Conservation (phyloP, 2,329 filamentous ascomycete species). For the Dothistroma pini region DNA sequence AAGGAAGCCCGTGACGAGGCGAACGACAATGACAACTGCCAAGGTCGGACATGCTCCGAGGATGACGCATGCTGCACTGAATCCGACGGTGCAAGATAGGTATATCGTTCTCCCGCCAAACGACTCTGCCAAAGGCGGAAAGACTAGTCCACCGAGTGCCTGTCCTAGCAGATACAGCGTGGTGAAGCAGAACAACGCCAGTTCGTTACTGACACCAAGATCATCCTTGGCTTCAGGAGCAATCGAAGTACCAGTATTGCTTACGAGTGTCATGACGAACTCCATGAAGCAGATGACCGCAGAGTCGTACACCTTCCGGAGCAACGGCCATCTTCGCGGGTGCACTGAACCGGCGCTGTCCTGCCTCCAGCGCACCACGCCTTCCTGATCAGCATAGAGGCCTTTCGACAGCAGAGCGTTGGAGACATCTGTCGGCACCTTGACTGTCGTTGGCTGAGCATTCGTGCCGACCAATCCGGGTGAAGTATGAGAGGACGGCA, state of each 20-base stretch:
- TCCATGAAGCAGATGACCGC: constrained; percentile 16
- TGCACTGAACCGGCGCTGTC: background rate
- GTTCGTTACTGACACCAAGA: constrained; percentile 4
- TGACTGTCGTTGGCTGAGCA: background rate
- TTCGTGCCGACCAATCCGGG: background rate
- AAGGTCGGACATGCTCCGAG: constrained; percentile 38
- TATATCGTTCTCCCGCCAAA: constrained; percentile 38
- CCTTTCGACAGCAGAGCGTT: background rate
- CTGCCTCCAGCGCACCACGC: constrained; percentile 3
- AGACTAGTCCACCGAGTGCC: constrained; percentile 37
- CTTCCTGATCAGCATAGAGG: background rate
- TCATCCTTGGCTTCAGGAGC: constrained; percentile 1
- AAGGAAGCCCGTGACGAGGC: constrained; percentile 44
- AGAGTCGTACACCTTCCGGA: constrained; percentile 8
- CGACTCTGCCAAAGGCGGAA: constrained; percentile 39
- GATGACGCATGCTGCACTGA: constrained; percentile 36
- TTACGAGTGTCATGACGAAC: constrained; percentile 13
- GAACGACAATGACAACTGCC: constrained; percentile 37
- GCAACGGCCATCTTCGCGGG: constrained; percentile 12
- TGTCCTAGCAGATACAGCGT: constrained; percentile 30
- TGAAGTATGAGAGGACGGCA: background rate
- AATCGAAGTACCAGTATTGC: constrained; percentile 14
- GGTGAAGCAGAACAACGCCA: constrained; percentile 12
- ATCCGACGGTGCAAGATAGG: constrained; percentile 32
- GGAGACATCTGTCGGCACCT: background rate